Evolutionary conservation across 306 rosid genomes (phyloP).

Genomic region (Vigna hirtella): DNA sequence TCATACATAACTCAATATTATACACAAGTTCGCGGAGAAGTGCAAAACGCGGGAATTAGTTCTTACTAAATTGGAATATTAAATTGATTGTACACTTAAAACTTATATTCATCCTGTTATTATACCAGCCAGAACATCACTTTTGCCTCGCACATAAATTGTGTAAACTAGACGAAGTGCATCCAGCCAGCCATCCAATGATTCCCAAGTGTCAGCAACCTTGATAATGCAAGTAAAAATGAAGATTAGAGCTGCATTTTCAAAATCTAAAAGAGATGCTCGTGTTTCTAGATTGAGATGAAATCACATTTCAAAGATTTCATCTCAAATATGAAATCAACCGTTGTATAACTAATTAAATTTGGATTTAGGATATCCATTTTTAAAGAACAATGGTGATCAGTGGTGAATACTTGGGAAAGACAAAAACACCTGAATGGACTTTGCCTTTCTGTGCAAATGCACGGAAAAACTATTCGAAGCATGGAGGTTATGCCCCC

Average conservation of each 20-base stretch:
- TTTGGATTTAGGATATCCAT: constrained; percentile 31
- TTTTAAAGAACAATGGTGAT: constrained; percentile 8
- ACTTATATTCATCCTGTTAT: constrained; percentile 66
- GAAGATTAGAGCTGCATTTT: constrained; percentile 43
- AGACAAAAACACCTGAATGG: constrained; percentile 28
- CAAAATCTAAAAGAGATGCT: constrained; percentile 23
- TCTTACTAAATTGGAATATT: constrained; percentile 40
- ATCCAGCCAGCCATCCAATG: constrained; percentile 97
- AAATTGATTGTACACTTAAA: constrained; percentile 40
- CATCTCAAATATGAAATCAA: not conserved
- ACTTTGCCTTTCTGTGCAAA: constrained; percentile 19
- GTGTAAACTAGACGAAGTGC: constrained; percentile 95
- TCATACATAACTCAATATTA: constrained; percentile 54
- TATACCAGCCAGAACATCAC: constrained; percentile 90
- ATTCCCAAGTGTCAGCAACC: constrained; percentile 98
- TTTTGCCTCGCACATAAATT: constrained; percentile 87
- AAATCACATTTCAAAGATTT: constrained; percentile 38
- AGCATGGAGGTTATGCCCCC: constrained; percentile 28
- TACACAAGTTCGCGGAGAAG: constrained; percentile 47
- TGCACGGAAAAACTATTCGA: constrained; percentile 9
- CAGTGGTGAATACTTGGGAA: constrained; percentile 2
- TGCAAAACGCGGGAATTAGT: constrained; percentile 31
- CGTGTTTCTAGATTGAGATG: constrained; percentile 33
- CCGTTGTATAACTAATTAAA: not conserved
- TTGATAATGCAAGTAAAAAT: constrained; percentile 45